phyloP scores from a whole-genome alignment of 805 yeast species.

The Lachancea sp. region DNA sequence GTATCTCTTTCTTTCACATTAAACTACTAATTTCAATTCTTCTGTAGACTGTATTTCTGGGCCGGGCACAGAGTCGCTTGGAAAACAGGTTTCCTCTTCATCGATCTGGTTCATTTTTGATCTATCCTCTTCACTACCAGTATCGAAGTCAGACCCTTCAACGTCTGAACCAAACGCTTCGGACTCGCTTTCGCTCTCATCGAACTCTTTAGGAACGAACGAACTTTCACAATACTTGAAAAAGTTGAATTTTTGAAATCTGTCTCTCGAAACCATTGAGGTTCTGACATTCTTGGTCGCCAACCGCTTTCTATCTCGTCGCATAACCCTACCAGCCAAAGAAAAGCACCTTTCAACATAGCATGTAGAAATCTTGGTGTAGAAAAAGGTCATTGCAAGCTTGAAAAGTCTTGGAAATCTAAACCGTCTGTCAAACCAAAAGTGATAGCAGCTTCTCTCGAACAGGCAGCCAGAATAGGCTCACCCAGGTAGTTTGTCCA shows the following conservation, averaged over 20 bases:
- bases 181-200: too few species aligned
- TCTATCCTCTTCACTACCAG: too few species aligned
- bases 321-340: not conserved
- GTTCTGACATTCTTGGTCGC: not conserved
- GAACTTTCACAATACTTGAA: not conserved
- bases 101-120: too few species aligned
- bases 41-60: too few species aligned
- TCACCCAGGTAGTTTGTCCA: not conserved
- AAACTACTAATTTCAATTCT: too few species aligned
- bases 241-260: conserved; percentile 4
- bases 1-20: too few species aligned
- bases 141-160: too few species aligned
- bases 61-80: too few species aligned
- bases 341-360: not conserved
- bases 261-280: conserved; percentile 1
- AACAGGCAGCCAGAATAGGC: not conserved
- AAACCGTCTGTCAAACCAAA: conserved; percentile 5
- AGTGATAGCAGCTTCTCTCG: conserved; percentile 3
- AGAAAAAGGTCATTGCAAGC: conserved; percentile 4
- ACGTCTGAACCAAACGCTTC: too few species aligned
- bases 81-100: too few species aligned
- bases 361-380: not conserved
- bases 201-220: not conserved
- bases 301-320: conserved; percentile 7
- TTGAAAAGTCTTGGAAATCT: conserved; percentile 4